Evolutionary conservation across 345 rosid genomes (phyloP), one percentile per base, ranked within the genome.

Genomic region (Raphanus raphanistrum): DNA sequence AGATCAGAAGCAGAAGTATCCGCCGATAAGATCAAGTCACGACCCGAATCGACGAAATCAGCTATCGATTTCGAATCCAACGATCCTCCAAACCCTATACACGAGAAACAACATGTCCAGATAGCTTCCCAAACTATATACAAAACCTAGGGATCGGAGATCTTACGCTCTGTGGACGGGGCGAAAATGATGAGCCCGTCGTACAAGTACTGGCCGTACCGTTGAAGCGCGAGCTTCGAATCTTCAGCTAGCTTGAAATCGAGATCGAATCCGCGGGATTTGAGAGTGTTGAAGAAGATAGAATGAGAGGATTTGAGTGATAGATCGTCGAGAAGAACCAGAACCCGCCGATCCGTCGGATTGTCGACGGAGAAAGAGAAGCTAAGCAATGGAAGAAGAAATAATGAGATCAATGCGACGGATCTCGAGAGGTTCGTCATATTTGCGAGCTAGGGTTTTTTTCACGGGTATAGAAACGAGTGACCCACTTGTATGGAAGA

Each of bases 1-100:
- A 90, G 74, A 84, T 87, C 88, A 72, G 92, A 90, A 1, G 90
- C 86, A 70, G 87, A 81, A 11, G 73, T 79, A 86, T 90, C 92
- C 50, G 82, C 92, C 31, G 90, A 89, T 6, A 90, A 11, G 50
- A 90, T 84, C 85, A 90, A 78, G 69, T 88, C 90, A 38, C 82
- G 90, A 65, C 92, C 94, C 0, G 92, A 86, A 87, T 90, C 94
- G 76, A 90, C 89, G 65, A 88, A 90, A 71, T 88, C 92, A 66
- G 88, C 81, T 58, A 88, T 86, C 4, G 85, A 81, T 15, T 71
- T 75, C 72, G 86, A 77, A 77, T 87, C 92, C 84, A 90, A 66
- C 2, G 85, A 81, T 54, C 94, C 92, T 33, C 92, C 95, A 76
- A 85, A 80, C 0, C 84, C 92, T 88, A 55, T 21, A 74, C 38